A percentile compares a stretch with the other conserved stretches of the same genome.
Conservation (phyloP, 176 grass and related monocot genomes). For the Bolboschoenus planiculmis region DNA sequence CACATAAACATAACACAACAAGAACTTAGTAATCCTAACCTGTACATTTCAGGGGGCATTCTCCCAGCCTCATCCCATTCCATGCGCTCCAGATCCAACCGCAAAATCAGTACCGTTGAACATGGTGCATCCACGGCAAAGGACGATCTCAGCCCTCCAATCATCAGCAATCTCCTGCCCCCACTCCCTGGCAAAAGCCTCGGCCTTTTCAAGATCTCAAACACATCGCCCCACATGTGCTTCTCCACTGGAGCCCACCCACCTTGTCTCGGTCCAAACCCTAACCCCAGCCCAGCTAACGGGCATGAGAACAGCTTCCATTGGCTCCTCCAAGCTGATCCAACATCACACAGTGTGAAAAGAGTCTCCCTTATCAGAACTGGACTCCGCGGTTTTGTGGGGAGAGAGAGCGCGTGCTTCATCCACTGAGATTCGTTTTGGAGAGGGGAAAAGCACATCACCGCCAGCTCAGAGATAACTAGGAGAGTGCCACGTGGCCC, state of each 20-base stretch:
- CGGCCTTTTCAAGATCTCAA: conserved; percentile 90
- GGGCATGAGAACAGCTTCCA: conserved; percentile 98
- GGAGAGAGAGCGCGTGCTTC: conserved; percentile 84
- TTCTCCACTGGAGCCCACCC: conserved; percentile 76
- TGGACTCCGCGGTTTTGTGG: conserved; percentile 87
- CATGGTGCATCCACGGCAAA: conserved; percentile 74
- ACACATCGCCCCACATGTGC: conserved; percentile 65
- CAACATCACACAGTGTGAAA: conserved; percentile 88
- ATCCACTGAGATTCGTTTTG: conserved; percentile 56
- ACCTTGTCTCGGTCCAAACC: conserved; percentile 22
- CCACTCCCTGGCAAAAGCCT: conserved; percentile 61
- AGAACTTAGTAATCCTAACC: neutral
- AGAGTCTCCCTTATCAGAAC: conserved; percentile 64
- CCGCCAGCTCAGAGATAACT: conserved; percentile 89
- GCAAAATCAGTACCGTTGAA: conserved; percentile 89
- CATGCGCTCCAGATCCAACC: conserved; percentile 77
- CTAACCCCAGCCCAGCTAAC: conserved; percentile 42
- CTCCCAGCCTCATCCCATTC: conserved; percentile 96
- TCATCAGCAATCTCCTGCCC: conserved; percentile 76
- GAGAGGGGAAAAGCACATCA: conserved; percentile 53
- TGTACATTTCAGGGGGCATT: conserved; percentile 87
- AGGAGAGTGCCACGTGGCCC: conserved; percentile 55
- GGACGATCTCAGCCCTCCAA: conserved; percentile 78
- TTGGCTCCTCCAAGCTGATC: conserved; percentile 90
- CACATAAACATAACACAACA: neutral